Conservation (phyloP, 2,329 filamentous ascomycete genomes). For the Colletotrichum cuscutae region DNA sequence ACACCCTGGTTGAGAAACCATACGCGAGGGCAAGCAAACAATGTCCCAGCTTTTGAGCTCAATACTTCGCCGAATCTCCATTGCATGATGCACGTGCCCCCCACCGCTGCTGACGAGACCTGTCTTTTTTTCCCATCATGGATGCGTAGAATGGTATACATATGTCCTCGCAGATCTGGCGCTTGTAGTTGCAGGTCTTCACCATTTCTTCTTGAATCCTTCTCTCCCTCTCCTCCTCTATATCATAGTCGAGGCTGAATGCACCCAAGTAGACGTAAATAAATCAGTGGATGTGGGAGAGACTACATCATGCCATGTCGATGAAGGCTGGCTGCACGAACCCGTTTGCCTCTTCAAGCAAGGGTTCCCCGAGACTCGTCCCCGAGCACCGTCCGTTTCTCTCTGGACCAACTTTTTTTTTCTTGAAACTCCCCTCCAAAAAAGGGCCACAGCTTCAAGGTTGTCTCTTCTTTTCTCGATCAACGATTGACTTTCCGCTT, state of each 20-base stretch:
- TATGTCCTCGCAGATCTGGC: neutral
- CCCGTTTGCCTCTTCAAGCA: neutral
- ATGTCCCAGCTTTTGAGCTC: neutral
- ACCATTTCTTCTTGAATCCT: neutral
- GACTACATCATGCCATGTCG: neutral
- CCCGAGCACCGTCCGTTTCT: neutral
- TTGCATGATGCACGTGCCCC: neutral
- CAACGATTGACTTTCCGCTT: neutral
- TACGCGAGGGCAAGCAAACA: slow-evolving; percentile 30
- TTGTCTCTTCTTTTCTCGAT: neutral
- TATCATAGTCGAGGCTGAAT: neutral
- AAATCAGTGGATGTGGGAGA: neutral
- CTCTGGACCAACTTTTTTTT: neutral
- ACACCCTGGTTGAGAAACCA: neutral
- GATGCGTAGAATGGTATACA: neutral
- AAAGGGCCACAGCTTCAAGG: neutral
- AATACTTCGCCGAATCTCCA: neutral
- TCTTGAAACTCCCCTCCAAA: neutral
- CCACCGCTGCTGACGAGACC: no score
- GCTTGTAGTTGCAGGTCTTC: slow-evolving; percentile 4
- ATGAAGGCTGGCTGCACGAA: slow-evolving; percentile 4
- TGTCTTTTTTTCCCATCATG: neutral
- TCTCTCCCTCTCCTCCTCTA: neutral
- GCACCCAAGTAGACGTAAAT: neutral
- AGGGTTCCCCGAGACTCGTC: slow-evolving; percentile 11